Conservation (phyloP, 2,329 filamentous ascomycete species). For the Albifimbria verrucaria region DNA sequence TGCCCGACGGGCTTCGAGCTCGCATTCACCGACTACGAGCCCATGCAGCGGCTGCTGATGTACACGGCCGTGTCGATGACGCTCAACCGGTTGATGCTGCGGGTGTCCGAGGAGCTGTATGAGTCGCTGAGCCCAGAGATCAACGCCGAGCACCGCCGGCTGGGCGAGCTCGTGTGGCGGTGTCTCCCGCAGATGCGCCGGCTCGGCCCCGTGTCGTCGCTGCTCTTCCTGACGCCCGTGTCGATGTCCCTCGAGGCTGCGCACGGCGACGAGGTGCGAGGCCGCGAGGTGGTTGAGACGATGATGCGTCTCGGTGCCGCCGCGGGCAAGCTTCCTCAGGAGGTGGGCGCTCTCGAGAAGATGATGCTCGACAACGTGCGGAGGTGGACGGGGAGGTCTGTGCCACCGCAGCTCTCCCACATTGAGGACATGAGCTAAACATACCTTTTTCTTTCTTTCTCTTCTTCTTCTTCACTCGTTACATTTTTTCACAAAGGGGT, state of each 20-base stretch:
- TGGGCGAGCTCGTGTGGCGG: background rate
- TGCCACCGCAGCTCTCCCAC: background rate
- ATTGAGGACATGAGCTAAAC: too few relatives aligned
- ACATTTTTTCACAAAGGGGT: too few relatives aligned
- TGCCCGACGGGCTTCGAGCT: background rate
- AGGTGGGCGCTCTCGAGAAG: background rate
- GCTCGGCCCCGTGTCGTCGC: background rate
- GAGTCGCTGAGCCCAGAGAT: background rate
- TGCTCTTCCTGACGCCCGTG: background rate
- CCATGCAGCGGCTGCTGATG: background rate
- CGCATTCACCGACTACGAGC: background rate
- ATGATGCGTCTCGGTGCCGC: background rate
- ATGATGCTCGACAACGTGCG: background rate
- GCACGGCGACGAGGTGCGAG: background rate
- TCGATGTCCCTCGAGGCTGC: background rate
- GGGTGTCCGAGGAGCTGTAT: background rate
- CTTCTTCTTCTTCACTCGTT: too few relatives aligned
- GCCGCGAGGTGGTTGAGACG: background rate
- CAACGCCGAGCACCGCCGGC: background rate
- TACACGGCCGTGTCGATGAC: background rate
- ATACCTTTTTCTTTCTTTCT: too few relatives aligned
- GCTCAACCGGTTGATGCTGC: background rate
- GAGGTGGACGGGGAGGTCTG: background rate
- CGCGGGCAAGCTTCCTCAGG: background rate
- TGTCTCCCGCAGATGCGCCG: conserved; percentile 1